Evolutionary conservation across 345 rosid species (phyloP).

Genomic region (Sisymbrium irio): DNA sequence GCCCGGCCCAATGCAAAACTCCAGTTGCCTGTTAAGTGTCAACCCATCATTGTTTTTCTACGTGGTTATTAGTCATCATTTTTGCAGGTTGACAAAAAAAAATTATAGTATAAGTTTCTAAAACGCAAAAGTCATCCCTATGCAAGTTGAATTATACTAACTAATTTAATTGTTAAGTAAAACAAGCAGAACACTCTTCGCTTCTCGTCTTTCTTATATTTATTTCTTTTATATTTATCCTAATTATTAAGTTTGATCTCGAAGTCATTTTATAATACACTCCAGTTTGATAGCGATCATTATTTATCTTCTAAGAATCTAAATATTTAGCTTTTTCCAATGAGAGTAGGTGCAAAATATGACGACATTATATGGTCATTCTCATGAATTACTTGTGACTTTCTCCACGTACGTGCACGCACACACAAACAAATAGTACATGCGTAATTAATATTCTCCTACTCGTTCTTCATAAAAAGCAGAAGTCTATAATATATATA

Average conservation of each 20-base stretch:
- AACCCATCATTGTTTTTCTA: neutral
- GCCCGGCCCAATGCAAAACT: neutral
- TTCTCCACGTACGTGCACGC: conserved; percentile 31
- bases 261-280: neutral
- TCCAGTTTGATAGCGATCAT: neutral
- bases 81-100: neutral
- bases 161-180: neutral
- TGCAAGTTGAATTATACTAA: neutral
- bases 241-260: neutral
- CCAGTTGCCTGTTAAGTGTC: neutral
- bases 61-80: neutral
- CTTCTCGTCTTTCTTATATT: neutral
- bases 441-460: conserved; percentile 5
- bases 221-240: neutral
- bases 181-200: neutral
- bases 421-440: conserved; percentile 7
- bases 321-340: neutral
- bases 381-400: conserved; percentile 20
- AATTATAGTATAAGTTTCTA: neutral
- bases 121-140: neutral
- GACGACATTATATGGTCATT: conserved; percentile 31
- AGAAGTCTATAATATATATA: neutral
- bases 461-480: conserved; percentile 4
- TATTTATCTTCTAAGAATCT: neutral
- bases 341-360: neutral